phyloP scores from a whole-genome alignment of 805 yeast species.

The Saturnispora besseyi region DNA sequence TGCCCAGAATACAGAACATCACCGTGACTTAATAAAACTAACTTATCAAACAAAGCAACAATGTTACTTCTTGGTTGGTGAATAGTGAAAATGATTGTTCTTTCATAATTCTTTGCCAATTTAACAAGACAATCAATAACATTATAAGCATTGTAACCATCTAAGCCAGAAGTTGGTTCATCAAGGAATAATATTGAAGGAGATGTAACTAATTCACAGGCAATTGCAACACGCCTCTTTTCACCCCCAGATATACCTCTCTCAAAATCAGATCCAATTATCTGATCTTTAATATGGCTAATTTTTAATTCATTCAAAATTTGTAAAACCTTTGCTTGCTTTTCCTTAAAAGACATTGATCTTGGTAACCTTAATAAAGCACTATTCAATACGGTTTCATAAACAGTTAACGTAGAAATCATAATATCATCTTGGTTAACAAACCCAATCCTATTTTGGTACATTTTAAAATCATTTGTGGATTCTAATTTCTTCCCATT shows the following conservation, averaged over 20 bases:
- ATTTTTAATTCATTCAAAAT: conserved; percentile 82
- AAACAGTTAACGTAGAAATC: conserved; percentile 88
- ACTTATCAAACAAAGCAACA: conserved; percentile 80
- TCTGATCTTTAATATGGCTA: conserved; percentile 67
- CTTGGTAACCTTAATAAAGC: conserved; percentile 84
- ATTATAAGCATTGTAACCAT: conserved; percentile 85
- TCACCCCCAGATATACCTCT: conserved; percentile 95
- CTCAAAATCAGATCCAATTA: conserved; percentile 81
- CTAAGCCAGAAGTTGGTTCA: conserved; percentile 95
- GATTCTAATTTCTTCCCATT: conserved; percentile 50
- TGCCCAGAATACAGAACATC: conserved; percentile 81
- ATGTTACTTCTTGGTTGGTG: conserved; percentile 97
- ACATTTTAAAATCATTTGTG: conserved; percentile 32
- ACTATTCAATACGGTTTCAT: conserved; percentile 88
- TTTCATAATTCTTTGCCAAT: conserved; percentile 67
- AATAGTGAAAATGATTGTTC: conserved; percentile 87
- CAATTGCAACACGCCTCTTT: conserved; percentile 84
- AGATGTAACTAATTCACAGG: conserved; percentile 85
- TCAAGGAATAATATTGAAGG: conserved; percentile 78
- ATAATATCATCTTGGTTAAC: conserved; percentile 93
- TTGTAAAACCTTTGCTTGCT: conserved; percentile 72
- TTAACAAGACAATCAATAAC: conserved; percentile 80
- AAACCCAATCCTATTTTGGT: conserved; percentile 72
- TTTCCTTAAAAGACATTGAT: conserved; percentile 62
- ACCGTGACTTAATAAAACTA: conserved; percentile 76